Base-by-base conservation (phyloP, 148 eudicot genomes). In the Cornus florida region DNA sequence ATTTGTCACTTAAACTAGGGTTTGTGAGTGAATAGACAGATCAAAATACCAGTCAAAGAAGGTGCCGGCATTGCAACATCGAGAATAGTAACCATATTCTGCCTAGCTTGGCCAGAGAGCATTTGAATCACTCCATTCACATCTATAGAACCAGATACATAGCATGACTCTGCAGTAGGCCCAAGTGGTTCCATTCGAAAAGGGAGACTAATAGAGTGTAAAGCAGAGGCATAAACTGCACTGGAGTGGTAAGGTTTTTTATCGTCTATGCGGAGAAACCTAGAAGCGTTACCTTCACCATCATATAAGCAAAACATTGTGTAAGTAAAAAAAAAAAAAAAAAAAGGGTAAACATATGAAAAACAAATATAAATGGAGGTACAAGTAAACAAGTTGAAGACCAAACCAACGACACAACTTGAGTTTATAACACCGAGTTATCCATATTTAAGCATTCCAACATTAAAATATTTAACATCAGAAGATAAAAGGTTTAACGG, bases 211-310 rank as follows among this genome's bases (percentile, higher is more conserved):
- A 91, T 82, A 20, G 99, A 87, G 84, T 92, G 97, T 19, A 96
- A 57, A 24, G 99, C 98, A 87, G 99, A 90, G 75, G 97, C 99
- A 86, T 93, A 96, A 39, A 93, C 86, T 69, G 98, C 94, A 89
- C 97, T 93, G 75, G 90, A 78, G 79, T 96, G 97, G 74, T 91
- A 96, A 67, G 86, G 86, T 79, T 93, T 93, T 79, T 84, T 86
- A 78, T 96, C 89, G 67, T 96, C 80, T 82, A 96, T 67, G 65
- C 73, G 56, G 31, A 96, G 90, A 74, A 83, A 86, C 72, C 69
- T 69, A 48, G 90, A 82, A 72, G 84, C 88, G 83, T 75, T 81
- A 78, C 97, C 98, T 94, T 77, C 86, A 89, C 78, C 70, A 73
- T 73, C 31, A 77, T 38, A 59, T 57, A 75, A 59, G 50, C 65